Conservation (phyloP, 2,329 filamentous ascomycete genomes). For the Rhynchosporium agropyri region DNA sequence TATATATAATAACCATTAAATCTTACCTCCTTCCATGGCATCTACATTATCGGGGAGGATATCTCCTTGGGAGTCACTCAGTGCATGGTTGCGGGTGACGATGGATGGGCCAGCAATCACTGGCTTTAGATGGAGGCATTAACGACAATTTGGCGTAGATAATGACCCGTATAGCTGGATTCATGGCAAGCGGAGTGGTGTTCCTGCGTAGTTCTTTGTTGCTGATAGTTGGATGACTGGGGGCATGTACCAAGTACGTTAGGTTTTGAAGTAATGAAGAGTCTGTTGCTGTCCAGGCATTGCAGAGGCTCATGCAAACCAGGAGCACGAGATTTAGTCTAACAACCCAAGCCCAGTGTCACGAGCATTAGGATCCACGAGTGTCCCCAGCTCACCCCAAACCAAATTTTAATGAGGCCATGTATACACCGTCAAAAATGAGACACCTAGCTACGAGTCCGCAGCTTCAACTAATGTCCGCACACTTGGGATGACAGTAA, state of each 20-base stretch:
- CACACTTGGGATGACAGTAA: slow-evolving; percentile 51
- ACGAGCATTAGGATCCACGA: slow-evolving; percentile 50
- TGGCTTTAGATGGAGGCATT: slow-evolving; percentile 52
- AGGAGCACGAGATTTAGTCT: slow-evolving; percentile 50
- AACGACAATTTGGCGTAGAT: slow-evolving; percentile 56
- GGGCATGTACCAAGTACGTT: slow-evolving; percentile 56
- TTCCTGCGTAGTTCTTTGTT: slow-evolving; percentile 58
- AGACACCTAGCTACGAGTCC: slow-evolving; percentile 49
- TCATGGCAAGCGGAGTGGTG: slow-evolving; percentile 53
- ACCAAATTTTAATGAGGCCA: slow-evolving; percentile 46
- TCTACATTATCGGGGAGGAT: slow-evolving; percentile 56
- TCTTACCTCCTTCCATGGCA: slow-evolving; percentile 55
- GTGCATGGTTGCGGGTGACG: slow-evolving; percentile 55
- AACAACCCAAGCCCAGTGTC: slow-evolving; percentile 51
- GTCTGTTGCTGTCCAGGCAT: background rate
- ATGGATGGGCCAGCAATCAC: slow-evolving; percentile 56
- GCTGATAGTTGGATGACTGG: slow-evolving; percentile 57
- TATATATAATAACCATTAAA: slow-evolving; percentile 44
- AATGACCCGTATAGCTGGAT: slow-evolving; percentile 58
- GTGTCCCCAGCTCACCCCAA: slow-evolving; percentile 49
- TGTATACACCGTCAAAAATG: slow-evolving; percentile 49
- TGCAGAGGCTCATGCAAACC: background rate
- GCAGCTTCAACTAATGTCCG: slow-evolving; percentile 50
- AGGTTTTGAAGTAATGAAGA: too few relatives aligned
- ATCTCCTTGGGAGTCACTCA: slow-evolving; percentile 54